Evolutionary conservation across 208 protist species (phyloP).

Genomic region (Leishmania turanica): DNA sequence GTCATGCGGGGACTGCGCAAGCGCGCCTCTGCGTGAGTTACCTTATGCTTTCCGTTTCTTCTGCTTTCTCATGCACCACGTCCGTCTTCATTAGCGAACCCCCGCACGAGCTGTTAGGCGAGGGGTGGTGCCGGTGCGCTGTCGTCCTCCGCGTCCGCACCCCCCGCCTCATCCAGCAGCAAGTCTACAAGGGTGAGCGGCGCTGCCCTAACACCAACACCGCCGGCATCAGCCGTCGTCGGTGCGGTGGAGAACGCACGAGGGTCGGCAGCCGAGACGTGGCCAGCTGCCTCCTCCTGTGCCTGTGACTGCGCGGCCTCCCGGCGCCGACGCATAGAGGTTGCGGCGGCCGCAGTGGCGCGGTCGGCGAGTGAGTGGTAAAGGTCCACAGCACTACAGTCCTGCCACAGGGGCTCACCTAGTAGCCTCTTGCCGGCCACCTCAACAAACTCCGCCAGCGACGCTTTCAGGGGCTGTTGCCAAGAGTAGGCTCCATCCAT

Average conservation of each 20-base stretch:
- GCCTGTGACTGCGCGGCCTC: neutral
- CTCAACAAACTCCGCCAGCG: neutral
- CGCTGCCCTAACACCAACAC: neutral
- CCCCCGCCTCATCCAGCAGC: neutral
- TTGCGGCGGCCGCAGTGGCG: neutral
- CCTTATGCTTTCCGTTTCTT: neutral
- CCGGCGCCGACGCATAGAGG: neutral
- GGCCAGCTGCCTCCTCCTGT: neutral
- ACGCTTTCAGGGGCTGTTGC: neutral
- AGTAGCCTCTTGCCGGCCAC: constrained; percentile 1
- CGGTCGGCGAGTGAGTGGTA: constrained; percentile 1
- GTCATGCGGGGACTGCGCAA: neutral
- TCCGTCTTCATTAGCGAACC: neutral
- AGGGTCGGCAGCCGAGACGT: neutral
- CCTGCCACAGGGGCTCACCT: constrained; percentile 7
- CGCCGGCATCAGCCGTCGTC: neutral
- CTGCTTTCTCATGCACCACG: neutral
- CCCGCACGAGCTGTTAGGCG: neutral
- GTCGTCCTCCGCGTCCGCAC: constrained; percentile 3
- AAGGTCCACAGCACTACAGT: neutral
- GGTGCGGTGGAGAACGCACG: constrained; percentile 22
- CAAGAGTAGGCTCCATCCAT: neutral
- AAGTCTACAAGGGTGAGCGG: constrained; percentile 1
- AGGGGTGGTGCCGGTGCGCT: constrained; percentile 19
- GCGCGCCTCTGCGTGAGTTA: neutral